Evolutionary conservation across 1,284 basidiomycete genomes (phyloP), one percentile per base, ranked within the genome.

Genomic region (Melampsora americana): DNA sequence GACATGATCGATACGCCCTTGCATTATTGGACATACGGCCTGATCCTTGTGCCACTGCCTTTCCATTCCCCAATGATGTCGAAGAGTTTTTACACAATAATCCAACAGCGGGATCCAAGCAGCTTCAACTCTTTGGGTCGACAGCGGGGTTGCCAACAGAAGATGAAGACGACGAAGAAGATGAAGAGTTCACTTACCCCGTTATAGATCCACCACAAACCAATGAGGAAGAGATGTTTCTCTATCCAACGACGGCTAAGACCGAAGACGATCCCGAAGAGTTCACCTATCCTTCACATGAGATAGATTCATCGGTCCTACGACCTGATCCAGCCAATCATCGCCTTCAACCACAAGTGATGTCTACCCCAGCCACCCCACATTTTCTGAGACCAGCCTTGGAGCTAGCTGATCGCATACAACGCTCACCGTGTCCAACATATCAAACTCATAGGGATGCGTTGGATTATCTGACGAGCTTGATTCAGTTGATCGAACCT

Each of bases 41-140:
- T 18, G 91, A 92, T 79, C 86, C 88, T 1, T 83, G 85, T 44
- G 91, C 91, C 26, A 93, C 92, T 0, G 86, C 85, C 70, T 93
- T 90, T 80, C 91, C 90, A 87, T 53, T 66, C 83, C 84, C 16
- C 81, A 16, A 86, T 77, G 77, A 86, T 46, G 79, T 83, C 70
- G 77, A 77, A 79, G 78, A 69, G 69, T 70, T 0, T 53, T 81
- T 9, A 78, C 77, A 11, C 79, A 71, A 46, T 64, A 79, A 67
- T 77, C 79, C 12, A 44, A 44, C 9, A 44, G 42, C 42, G 12
- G 42, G 7, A 14, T 11, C 42, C 3, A 44, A 44, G 42, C 42
- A 44, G 42, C 42, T 44, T 44, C 42, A 44, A 14, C 42, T 44
- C 12, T 44, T 44, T 14, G 39, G n/a, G 16, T 32, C 26, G 39